Base-by-base conservation (phyloP, 768 basidiomycete genomes). In the Cystofilobasidium macerans region DNA sequence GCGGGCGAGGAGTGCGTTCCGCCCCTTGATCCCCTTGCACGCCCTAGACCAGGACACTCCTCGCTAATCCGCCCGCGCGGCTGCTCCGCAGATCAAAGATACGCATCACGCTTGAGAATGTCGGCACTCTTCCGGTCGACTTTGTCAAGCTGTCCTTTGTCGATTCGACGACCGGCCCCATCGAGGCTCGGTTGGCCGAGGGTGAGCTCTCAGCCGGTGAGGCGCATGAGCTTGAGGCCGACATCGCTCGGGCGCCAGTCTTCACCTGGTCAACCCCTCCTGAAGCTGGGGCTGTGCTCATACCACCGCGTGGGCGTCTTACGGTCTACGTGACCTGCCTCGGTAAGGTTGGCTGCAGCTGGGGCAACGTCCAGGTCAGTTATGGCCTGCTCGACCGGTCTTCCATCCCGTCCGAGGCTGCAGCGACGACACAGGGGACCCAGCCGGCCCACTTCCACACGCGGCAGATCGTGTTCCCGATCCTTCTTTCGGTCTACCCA, bases 401-500 rank as follows among this genome's bases (percentile, higher is more conserved):
- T n/a, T n/a, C n/a, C n/a, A n/a, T n/a, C n/a, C n/a, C 38, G 30
- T 32, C 33, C 13, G 32, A 57, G 6, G 58, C 40, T 16, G 16
- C 9, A 8, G 38, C 8, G 16, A 40, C 9, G 38, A 16, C 8
- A 16, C 38, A 40, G 38, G 14, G 30, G 32, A 18, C 16, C 38
- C 2, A 63, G 64, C 1, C 54, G 2, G 82, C 57, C n/a, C n/a
- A n/a, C 76, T 94, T 98, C 75, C 83, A 92, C 73, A 85, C 89
- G 32, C 86, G 95, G 30, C 90, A 89, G 72, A 76, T 97, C 61
- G 83, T 86, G 35, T 90, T 90, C 73, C 91, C 93, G 6, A 81
- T 98, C 69, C 81, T 87, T 71, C 87, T 95, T 66, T 94, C 93
- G 3, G 95, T 98, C 16, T 95, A 97, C 74, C 88, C 89, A 70